Evolutionary conservation across 139 green algal species (phyloP).

Genomic region (Chlorella sp.): DNA sequence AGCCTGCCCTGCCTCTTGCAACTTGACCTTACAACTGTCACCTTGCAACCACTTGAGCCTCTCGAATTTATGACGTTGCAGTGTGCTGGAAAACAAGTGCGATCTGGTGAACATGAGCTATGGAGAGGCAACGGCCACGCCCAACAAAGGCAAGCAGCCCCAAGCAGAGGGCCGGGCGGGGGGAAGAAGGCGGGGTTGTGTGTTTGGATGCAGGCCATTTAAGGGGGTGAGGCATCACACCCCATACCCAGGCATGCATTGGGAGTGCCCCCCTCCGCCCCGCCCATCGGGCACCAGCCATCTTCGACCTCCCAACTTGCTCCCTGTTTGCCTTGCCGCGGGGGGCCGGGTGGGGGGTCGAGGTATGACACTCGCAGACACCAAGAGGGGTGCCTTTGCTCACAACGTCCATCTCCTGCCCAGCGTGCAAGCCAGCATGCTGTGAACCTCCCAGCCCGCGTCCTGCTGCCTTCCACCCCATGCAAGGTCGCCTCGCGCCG

Average conservation of each 20-base stretch:
- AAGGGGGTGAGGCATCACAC: neutral
- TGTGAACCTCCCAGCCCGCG: too few species aligned
- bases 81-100: constrained; percentile 53
- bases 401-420: too few species aligned
- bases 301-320: neutral
- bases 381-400: too few species aligned
- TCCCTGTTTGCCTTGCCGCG: too few species aligned
- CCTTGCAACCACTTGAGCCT: too few species aligned
- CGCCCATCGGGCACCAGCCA: neutral
- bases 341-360: too few species aligned
- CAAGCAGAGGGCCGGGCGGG: neutral
- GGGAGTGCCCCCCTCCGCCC: neutral
- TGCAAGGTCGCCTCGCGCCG: too few species aligned
- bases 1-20: neutral
- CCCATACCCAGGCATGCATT: neutral
- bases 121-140: constrained; percentile 67
- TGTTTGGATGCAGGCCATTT: too few species aligned
- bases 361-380: too few species aligned
- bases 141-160: constrained; percentile 66
- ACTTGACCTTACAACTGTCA: neutral
- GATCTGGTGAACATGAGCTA: constrained; percentile 90
- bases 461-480: too few species aligned
- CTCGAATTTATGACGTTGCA: neutral
- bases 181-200: too few species aligned
- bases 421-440: too few species aligned